Evolutionary conservation across 805 yeast species (phyloP), one percentile per base, ranked within the genome.

Genomic region (Ogataea methanolica): DNA sequence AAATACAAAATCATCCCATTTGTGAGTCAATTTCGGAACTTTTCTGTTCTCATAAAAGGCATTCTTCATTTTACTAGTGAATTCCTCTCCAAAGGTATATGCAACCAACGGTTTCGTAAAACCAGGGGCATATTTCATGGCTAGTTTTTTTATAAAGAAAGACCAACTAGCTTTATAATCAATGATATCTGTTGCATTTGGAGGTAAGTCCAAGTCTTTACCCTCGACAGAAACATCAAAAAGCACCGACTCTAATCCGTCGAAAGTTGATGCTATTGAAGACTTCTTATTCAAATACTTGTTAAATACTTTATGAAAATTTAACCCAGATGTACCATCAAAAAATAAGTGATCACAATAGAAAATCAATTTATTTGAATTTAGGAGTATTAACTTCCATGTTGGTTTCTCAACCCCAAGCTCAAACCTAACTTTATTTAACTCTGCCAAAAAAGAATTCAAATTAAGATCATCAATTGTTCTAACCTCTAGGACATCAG

Each of bases 291-390:
- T 40, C 33, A 68, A 52, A 26, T 59, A 57, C 11, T 56, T 51
- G 39, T 61, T 37, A 31, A 55, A 42, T 33, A 48, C 39, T 1
- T 45, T 8, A 33, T 48, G 70, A 50, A 70, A 66, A 39, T 52
- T 53, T 16, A 48, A 46, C 2, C 67, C 70, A 15, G 69, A 57
- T 15, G 57, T 57, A 3, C 73, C 75, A 52, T 70, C 74, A 38
- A 63, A 60, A 11, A 66, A 47, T 3, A 60, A 26, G 46, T 63
- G 73, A 23, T 68, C 67, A 45, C 60, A 63, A 22, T 42, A 43
- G 35, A 69, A 55, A 9, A 58, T 17, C 34, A 58, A 35, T 2
- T 48, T 47, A 22, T 47, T 46, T 3, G 49, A 37, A 22, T 53
- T 54, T 3, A 54, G 34, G n/a, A 56, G 41, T 6, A 48, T 38